Conservation (phyloP, 352 stramenopile species). For the Phytophthora constricta region DNA sequence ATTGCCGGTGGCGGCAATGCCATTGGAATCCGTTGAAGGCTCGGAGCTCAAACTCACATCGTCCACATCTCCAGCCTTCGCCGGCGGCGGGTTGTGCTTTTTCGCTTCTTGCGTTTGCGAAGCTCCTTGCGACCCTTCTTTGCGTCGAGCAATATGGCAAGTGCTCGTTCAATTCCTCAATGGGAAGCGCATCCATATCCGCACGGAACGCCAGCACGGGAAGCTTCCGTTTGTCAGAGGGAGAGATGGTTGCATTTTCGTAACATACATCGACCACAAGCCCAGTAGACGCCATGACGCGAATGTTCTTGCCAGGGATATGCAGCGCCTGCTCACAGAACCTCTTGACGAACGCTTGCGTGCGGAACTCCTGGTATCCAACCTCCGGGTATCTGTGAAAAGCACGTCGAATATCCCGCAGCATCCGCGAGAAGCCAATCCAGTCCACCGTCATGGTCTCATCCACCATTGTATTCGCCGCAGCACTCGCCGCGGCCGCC, state of each 20-base stretch:
- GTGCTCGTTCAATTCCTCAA: conserved; percentile 86
- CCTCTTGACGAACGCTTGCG: conserved; percentile 83
- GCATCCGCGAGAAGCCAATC: conserved; percentile 72
- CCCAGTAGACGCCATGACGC: conserved; percentile 83
- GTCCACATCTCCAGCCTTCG: conserved; percentile 5
- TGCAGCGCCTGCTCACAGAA: conserved; percentile 85
- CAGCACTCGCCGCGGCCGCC: conserved; percentile 3
- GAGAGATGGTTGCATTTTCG: conserved; percentile 58
- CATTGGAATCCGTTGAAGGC: conserved; percentile 6
- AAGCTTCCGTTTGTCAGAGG: conserved; percentile 60
- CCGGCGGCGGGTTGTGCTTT: conserved; percentile 32
- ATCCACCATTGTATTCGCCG: conserved; percentile 5
- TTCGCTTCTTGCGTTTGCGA: conserved; percentile 77
- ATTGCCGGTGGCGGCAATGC: conserved; percentile 2
- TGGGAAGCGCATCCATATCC: conserved; percentile 96
- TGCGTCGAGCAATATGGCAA: conserved; percentile 80
- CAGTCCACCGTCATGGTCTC: conserved; percentile 52
- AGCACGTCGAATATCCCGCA: conserved; percentile 79
- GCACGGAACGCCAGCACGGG: conserved; percentile 93
- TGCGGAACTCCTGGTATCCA: conserved; percentile 90
- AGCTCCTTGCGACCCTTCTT: conserved; percentile 62
- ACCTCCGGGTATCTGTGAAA: conserved; percentile 93
- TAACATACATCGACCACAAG: conserved; percentile 92
- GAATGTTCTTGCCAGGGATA: conserved; percentile 78
- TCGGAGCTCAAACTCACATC: not conserved